Base-by-base conservation (phyloP, 2,329 filamentous ascomycete species). In the Colletotrichum sojae region DNA sequence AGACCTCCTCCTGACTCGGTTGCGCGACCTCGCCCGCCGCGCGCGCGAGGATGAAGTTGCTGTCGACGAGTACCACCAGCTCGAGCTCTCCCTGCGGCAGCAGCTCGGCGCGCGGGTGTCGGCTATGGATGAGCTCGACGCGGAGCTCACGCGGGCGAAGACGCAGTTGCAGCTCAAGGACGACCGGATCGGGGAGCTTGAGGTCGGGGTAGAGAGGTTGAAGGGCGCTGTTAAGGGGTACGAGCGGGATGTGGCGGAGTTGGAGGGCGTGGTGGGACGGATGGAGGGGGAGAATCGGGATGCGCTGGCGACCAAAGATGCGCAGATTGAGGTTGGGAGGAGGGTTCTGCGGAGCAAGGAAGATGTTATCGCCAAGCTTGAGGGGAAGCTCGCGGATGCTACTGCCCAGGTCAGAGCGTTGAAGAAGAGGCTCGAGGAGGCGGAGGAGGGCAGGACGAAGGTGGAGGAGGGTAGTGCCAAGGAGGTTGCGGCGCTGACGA, bases 51-150 rank as follows among this genome's bases (percentile, higher is more conserved):
- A 82, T 48, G 88, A 90, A 55, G 82, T 82, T n/a, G 77, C 80
- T 31, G 86, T 91, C 40, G 88, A 90, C 74, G 86, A 90, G 77
- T 89, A 89, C 76, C 88, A 88, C 74, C 83, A 83, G 22, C 83
- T 87, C 6, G 88, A 90, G 77, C 77, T 81, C 0, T 86, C 84
- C 0, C 80, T 91, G 13, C 83, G 88, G 1, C 83, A 87, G 71
- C 88, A 91, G 73, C 84, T 91, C 4, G 80, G 82, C 10, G 83
- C 86, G 0, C 82, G 88, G 0, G 85, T 88, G 0, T 81, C 82
- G 0, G 85, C 83, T 18, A 86, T 87, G 81, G 84, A 87, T 39
- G 78, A 76, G 0, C 76, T 89, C 27, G 78, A 78, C n/a, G 75
- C 73, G 0, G 82, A 88, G 60, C 78, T 88, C 18, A 62, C 66